Base-by-base conservation (phyloP, 352 stramenopile species). In the Globisporangium echinulatum region DNA sequence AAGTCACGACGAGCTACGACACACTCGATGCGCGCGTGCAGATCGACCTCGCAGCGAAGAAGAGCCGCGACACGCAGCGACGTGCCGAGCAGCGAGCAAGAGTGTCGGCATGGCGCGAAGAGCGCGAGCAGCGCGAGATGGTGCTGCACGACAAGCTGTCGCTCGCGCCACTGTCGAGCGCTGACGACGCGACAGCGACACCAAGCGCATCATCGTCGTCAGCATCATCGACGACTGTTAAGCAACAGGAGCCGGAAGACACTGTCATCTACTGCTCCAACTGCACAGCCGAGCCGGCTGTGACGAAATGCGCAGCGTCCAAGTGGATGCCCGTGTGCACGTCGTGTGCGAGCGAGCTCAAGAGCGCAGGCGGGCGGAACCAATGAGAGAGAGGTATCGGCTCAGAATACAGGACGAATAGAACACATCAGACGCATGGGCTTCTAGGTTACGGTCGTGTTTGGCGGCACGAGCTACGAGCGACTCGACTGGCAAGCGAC, bases 271-370 rank as follows among this genome's bases (percentile, higher is more conserved):
- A 72, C 47, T 94, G 84, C 60, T 88, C 70, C 15, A 77, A 82
- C 53, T 94, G 84, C 59, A 72, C 54, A 4, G 72, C 62, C 0
- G 56, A 68, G 11, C 67, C 75, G 9, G 84, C 84, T 33, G 79
- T 77, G 61, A 88, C 80, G 6, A 94, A 94, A 52, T 94, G 84
- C 59, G 62, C 82, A 33, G 84, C 84, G 5, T 91, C 84, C 25
- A 94, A 94, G 62, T 92, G 82, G 84, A 91, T 94, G 84, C 84
- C 82, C 17, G 82, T 94, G 37, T 94, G 84, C 64, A 59, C 61
- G 5, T 67, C 68, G 6, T 94, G 84, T 44, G 82, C 75, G 17
- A 63, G 56, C 33, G 49, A 60, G 7, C 62, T 93, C 19, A 88
- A 85, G 58, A 51, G 55, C 59, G 77, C 63, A 2, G 39, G 7